Conservation (phyloP, 208 protist genomes). For the Eutreptiella sp. region DNA sequence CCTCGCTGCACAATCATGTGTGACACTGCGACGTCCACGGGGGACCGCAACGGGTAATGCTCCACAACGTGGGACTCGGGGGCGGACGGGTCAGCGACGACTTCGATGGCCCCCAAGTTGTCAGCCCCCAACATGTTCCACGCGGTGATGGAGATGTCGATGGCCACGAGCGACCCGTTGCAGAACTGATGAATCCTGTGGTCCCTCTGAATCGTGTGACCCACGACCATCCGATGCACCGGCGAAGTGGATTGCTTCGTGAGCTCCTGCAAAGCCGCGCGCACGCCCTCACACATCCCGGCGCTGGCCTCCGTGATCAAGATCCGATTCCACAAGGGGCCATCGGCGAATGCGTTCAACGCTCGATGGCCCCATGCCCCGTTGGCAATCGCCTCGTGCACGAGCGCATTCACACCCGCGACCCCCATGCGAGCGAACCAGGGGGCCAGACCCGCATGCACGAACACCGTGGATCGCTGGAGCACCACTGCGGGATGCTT, state of each 20-base stretch:
- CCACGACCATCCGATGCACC: slow-evolving; percentile 51
- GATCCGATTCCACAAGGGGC: slow-evolving; percentile 60
- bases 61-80: too few relatives aligned
- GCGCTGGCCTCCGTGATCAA: slow-evolving; percentile 55
- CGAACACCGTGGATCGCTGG: slow-evolving; percentile 50
- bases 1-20: too few relatives aligned
- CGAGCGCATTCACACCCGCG: slow-evolving; percentile 62
- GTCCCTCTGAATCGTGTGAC: slow-evolving; percentile 42
- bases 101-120: too few relatives aligned
- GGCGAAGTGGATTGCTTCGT: slow-evolving; percentile 8
- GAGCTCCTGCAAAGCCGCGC: slow-evolving; percentile 27
- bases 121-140: too few relatives aligned
- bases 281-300: slow-evolving; percentile 43
- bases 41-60: too few relatives aligned
- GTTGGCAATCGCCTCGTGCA: slow-evolving; percentile 41
- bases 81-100: too few relatives aligned
- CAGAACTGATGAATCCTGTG: slow-evolving; percentile 27
- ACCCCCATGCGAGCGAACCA: slow-evolving; percentile 53
- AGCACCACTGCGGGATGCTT: slow-evolving; percentile 50
- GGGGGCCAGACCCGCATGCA: slow-evolving; percentile 65
- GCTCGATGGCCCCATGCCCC: slow-evolving; percentile 42
- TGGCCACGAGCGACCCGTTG: slow-evolving; percentile 29
- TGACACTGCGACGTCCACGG: too few relatives aligned
- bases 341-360: slow-evolving; percentile 42
- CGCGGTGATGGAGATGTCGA: slow-evolving; percentile 19